Percentiles rank a stretch among this genome's conserved stretches.
These are phyloP conservation scores for Rhodotorula sphaerocarpa DNA, from an alignment of 768 basidiomycete genomes.

Conservation along the genomic window DNA sequence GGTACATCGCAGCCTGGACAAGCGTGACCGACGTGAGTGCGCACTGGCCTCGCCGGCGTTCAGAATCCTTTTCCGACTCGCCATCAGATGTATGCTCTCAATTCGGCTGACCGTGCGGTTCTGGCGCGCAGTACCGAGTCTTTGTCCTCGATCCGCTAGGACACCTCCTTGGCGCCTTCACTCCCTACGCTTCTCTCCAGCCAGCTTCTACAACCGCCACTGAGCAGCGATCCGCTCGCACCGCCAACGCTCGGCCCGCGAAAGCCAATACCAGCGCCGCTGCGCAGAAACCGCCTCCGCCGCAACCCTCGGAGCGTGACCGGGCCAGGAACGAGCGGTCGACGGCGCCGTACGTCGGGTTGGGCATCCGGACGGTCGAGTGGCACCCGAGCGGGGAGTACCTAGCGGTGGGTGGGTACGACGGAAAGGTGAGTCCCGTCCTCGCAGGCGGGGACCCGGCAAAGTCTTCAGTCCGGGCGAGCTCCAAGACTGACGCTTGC, in stretches of 20 bases:
- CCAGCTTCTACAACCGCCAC: slow-evolving; percentile 4
- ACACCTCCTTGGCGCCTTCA: slow-evolving; percentile 39
- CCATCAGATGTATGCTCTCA: not conserved
- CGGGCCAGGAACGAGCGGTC: slow-evolving; percentile 1
- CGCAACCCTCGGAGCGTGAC: not conserved
- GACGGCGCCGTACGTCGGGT: slow-evolving; percentile 22
- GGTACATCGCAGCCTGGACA: slow-evolving; percentile 44
- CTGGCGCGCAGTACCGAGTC: slow-evolving; percentile 41
- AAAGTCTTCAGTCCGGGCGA: not conserved
- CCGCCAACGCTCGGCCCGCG: not conserved
- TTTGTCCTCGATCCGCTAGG: slow-evolving; percentile 43
- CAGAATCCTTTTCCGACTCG: not conserved
- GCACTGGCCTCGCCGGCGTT: no score
- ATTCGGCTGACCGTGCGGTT: not conserved
- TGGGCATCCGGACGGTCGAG: slow-evolving; percentile 34
- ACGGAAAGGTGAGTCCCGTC: slow-evolving; percentile 26
- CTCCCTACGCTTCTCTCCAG: slow-evolving; percentile 35
- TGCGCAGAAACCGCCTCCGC: not conserved
- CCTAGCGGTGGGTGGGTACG: slow-evolving; percentile 36
- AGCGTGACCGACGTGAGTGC: slow-evolving; percentile 41
- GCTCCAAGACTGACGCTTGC: not conserved
- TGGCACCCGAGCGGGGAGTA: slow-evolving; percentile 34
- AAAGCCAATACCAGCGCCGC: no score
- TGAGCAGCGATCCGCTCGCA: not conserved
- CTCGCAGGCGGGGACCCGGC: no score